Conservation (phyloP, 768 basidiomycete genomes). For the Boletus tomentosulus region DNA sequence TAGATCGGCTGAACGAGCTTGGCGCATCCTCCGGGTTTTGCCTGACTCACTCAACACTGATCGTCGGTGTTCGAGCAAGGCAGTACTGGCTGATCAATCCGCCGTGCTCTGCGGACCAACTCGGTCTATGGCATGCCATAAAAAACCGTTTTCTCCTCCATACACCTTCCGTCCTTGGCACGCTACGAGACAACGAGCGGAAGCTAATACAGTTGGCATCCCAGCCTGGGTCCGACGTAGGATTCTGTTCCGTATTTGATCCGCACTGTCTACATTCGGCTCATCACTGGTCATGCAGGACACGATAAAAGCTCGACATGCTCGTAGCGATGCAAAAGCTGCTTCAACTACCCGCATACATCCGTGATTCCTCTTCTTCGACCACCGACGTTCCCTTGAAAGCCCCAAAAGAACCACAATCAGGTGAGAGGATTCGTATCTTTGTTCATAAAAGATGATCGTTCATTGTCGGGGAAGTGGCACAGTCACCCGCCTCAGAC, state of each 20-base stretch:
- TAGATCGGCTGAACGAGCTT: neutral
- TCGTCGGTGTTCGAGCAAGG: neutral
- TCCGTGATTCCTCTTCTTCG: neutral
- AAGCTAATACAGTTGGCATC: neutral
- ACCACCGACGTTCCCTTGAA: neutral
- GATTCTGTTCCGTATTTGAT: neutral
- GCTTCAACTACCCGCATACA: neutral
- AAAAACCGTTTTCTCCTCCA: neutral
- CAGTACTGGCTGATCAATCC: neutral
- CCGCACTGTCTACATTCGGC: neutral
- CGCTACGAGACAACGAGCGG: too few relatives aligned
- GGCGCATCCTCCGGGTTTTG: neutral
- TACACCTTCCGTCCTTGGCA: neutral
- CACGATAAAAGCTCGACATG: neutral
- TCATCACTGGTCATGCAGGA: neutral
- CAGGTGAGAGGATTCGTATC: conserved; percentile 5
- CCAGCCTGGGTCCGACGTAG: neutral
- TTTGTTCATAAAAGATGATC: neutral
- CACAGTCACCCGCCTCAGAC: neutral
- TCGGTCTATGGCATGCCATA: neutral
- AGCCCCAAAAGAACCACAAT: neutral
- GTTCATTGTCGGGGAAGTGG: conserved; percentile 5
- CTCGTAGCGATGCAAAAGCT: neutral
- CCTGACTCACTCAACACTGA: neutral
- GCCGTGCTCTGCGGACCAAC: neutral